Conservation (phyloP, 164 flowering plant genomes). For the Nymphaea thermarum region DNA sequence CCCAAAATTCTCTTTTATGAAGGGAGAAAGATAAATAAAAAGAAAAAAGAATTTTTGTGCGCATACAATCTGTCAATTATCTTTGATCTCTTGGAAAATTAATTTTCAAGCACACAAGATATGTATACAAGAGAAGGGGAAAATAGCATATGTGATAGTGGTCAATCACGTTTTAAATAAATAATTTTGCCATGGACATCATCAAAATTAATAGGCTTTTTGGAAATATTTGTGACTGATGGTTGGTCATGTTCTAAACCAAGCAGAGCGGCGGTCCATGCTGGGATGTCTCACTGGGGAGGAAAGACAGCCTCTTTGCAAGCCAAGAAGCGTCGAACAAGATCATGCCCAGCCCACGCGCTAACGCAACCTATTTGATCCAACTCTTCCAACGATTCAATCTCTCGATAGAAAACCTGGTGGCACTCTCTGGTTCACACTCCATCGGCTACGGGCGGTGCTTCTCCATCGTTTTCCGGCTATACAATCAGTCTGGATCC, state of each 20-base stretch:
- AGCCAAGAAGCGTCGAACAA: constrained; percentile 63
- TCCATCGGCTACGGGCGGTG: constrained; percentile 80
- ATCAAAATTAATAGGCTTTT: no score
- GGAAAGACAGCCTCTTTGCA: constrained; percentile 71
- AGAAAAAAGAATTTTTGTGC: no score
- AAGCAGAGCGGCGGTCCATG: constrained; percentile 73
- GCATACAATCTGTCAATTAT: no score
- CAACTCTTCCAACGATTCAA: constrained; percentile 49
- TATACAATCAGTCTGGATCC: constrained; percentile 84
- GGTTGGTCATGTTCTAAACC: neutral
- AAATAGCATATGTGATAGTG: no score
- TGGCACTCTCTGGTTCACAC: constrained; percentile 91
- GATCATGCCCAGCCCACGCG: constrained; percentile 92
- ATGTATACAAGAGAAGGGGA: no score
- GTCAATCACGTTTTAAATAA: no score
- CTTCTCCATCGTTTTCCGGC: constrained; percentile 73
- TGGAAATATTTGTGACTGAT: neutral
- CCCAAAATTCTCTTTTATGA: no score
- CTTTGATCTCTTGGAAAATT: no score
- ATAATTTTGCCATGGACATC: no score
- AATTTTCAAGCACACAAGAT: no score
- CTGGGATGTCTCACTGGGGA: constrained; percentile 78
- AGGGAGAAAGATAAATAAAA: no score
- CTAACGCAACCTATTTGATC: constrained; percentile 53
- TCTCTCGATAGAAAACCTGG: constrained; percentile 64